Percentiles rank a stretch among this genome's conserved stretches.
Evolutionary conservation across 2,329 filamentous ascomycete species (phyloP).

Genomic region (Fusarium pseudocircinatum): DNA sequence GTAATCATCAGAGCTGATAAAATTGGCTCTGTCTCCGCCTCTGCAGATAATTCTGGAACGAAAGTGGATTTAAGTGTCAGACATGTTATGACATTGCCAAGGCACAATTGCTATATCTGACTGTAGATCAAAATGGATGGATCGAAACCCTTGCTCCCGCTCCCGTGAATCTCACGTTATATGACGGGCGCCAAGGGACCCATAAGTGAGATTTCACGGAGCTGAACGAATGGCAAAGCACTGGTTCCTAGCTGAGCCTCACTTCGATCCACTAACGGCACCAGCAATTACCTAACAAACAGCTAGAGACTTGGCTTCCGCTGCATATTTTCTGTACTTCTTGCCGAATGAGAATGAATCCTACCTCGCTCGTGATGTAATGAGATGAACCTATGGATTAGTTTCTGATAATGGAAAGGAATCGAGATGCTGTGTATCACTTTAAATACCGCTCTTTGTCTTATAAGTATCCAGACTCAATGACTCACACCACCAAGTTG

Average conservation of each 20-base stretch:
- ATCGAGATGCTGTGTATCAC: accelerated
- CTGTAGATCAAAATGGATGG: not conserved
- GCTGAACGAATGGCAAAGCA: not conserved
- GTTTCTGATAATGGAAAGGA: accelerated
- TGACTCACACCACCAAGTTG: not conserved
- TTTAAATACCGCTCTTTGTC: not conserved
- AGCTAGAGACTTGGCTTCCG: not conserved
- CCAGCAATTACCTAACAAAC: not conserved
- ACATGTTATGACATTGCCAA: not conserved
- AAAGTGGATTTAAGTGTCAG: too few species aligned
- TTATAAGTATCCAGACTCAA: accelerated
- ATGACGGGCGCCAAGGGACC: not conserved
- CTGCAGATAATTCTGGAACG: too few species aligned
- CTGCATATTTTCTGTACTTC: not conserved
- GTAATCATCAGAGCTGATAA: not conserved
- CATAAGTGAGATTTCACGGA: not conserved
- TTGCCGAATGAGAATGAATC: not conserved
- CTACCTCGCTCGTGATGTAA: not conserved
- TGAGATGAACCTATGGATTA: accelerated
- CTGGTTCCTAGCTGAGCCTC: not conserved
- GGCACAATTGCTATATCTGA: too few species aligned
- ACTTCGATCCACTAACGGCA: not conserved
- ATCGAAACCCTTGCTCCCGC: not conserved
- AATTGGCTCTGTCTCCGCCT: not conserved
- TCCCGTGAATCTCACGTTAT: not conserved